These are phyloP conservation scores for Raddia guianensis DNA, from an alignment of 176 grass and related monocot genomes.

Conservation along the genomic window DNA sequence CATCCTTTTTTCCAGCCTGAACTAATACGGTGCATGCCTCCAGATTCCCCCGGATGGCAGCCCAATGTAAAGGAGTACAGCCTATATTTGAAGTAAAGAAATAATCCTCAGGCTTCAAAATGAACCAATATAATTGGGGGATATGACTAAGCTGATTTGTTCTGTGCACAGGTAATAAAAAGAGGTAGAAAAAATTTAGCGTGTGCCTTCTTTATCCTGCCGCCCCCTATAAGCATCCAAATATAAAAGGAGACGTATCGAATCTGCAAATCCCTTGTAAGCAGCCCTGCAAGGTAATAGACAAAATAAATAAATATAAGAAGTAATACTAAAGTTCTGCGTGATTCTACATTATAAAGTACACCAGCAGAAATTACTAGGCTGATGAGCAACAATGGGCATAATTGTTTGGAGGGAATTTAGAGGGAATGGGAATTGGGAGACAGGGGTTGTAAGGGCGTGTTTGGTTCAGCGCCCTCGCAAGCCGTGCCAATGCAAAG, in stretches of 20 bases:
- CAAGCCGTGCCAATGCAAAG: no score
- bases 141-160: conserved; percentile 16
- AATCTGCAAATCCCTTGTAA: conserved; percentile 96
- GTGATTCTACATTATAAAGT: not conserved
- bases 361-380: conserved; percentile 22
- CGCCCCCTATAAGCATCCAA: conserved; percentile 90
- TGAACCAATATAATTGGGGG: conserved; percentile 7
- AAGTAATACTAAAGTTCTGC: not conserved
- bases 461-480: no score
- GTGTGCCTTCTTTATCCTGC: conserved; percentile 92
- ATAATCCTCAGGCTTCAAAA: conserved; percentile 31
- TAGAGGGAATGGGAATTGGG: no score
- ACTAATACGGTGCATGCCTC: conserved; percentile 92
- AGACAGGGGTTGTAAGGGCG: no score
- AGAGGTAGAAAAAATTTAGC: conserved; percentile 22
- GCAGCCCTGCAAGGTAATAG: conserved; percentile 75
- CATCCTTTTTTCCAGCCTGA: conserved; percentile 99
- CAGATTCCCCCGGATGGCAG: conserved; percentile 94
- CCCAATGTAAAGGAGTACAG: conserved; percentile 99
- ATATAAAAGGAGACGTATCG: conserved; percentile 95
- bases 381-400: not conserved
- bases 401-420: no score
- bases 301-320: conserved; percentile 18
- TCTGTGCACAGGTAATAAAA: conserved; percentile 20
- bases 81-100: conserved; percentile 56